phyloP scores from a whole-genome alignment of 2,329 filamentous ascomycete species.

The Botrytis medusae region DNA sequence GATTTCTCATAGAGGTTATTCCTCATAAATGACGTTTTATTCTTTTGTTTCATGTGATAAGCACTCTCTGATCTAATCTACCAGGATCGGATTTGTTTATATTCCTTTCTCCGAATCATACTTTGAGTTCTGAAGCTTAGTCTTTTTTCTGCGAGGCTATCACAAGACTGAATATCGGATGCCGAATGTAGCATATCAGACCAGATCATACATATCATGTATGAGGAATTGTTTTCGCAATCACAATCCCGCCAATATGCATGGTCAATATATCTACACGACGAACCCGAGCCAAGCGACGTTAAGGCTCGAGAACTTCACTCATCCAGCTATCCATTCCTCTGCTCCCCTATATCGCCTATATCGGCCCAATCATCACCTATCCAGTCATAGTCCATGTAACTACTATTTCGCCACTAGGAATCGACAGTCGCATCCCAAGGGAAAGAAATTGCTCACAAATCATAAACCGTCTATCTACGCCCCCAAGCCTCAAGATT shows the following conservation, averaged over 20 bases:
- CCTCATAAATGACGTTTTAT: neutral
- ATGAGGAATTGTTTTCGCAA: neutral
- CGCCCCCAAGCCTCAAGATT: conserved; percentile 3
- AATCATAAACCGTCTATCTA: conserved; percentile 17
- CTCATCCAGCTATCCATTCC: neutral
- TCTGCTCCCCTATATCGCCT: neutral
- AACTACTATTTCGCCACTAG: neutral
- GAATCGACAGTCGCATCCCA: neutral
- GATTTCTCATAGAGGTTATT: neutral
- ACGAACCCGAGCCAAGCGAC: neutral
- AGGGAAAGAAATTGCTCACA: conserved; percentile 3
- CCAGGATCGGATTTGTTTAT: neutral
- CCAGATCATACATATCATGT: neutral
- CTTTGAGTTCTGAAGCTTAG: neutral
- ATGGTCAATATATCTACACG: neutral
- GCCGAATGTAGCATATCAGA: neutral
- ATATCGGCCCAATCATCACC: neutral
- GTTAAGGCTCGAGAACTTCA: neutral
- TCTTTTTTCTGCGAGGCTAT: neutral
- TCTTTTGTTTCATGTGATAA: neutral
- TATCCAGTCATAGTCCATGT: neutral
- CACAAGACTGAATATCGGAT: neutral
- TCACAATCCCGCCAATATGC: neutral
- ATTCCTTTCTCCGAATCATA: neutral
- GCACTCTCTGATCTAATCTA: neutral